Evolutionary conservation across 73 alveolate species (phyloP), one percentile per base, ranked within the genome.

Genomic region (Paramecium octaurelia): DNA sequence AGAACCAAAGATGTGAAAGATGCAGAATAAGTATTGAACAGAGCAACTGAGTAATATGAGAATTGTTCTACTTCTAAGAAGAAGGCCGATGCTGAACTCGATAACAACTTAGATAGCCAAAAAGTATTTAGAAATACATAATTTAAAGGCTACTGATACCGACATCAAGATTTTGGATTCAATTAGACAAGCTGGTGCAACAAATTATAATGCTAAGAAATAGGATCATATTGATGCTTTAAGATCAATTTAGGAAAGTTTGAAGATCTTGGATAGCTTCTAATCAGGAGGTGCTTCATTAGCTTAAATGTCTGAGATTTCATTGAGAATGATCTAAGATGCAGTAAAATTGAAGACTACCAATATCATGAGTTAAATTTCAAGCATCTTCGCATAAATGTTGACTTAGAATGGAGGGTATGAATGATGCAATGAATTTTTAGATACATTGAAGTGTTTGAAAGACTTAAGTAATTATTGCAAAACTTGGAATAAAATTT

Each of bases 41-140:
- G 90, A 77, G 90, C 90, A 11, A 77, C 90, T 42, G 90, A 77
- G 44, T 77, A 77, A 77, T 77, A 29, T 43, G 90, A 77, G 9
- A 80, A 80, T 44, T 80, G 91, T 42, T 80, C 76, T 4, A 80
- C 91, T 24, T 44, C 91, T 12, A 40, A 80, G 11, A 80, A 80
- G 31, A 80, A 80, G 24, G 76, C 91, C 2, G 76, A 80, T 80
- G 76, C 91, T 2, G 77, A 80, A 80, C 18, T 80, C 2, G 91
- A 80, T 46, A 80, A 80, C 34, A 80, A 80, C 27, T 80, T 80
- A 21, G 76, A 80, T 43, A 80, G 75, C 14, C 36, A 44, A 46
- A 80, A 80, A 46, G 69, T 54, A n/a, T 54, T 1, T 2, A n/a
- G 11, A 54, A 34, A 54, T 18, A 18, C 1, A 4, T 54, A 11